A percentile compares a stretch with the other conserved stretches of the same genome.
Evolutionary conservation across 1,139 yeast genomes (phyloP).

Genomic region (Saccharomyces hybrid): DNA sequence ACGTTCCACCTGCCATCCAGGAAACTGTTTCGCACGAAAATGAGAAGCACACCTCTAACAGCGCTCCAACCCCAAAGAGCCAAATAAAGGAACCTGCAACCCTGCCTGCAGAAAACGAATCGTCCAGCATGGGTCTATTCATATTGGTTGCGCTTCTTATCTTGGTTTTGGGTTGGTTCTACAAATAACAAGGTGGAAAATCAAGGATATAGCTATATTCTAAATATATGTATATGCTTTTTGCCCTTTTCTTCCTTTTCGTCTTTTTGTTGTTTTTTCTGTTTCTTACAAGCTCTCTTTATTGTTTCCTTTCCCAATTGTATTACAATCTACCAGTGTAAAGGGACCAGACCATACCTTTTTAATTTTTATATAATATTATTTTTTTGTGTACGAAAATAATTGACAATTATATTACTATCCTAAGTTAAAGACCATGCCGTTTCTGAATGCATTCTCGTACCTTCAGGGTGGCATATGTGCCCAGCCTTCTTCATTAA

Average conservation of each 20-base stretch:
- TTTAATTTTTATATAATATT: neutral
- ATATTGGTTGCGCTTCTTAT: slow-evolving; percentile 49
- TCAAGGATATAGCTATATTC: slow-evolving; percentile 1
- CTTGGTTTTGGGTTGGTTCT: slow-evolving; percentile 54
- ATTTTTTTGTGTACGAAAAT: neutral
- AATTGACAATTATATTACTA: neutral
- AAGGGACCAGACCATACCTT: neutral
- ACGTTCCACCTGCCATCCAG: neutral
- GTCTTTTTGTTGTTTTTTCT: neutral
- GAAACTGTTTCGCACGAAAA: slow-evolving; percentile 7
- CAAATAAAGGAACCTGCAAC: slow-evolving; percentile 1
- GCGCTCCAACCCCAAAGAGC: slow-evolving; percentile 12
- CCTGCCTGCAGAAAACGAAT: slow-evolving; percentile 6
- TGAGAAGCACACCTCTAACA: slow-evolving; percentile 7
- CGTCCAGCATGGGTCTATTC: slow-evolving; percentile 32
- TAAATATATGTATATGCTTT: neutral
- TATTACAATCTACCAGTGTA: neutral
- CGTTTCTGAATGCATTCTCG: no score
- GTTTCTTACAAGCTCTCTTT: neutral
- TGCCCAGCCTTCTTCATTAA: no score
- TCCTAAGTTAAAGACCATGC: no score
- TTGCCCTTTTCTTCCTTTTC: neutral
- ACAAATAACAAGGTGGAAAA: slow-evolving; percentile 34
- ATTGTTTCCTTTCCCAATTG: neutral
- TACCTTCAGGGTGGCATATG: no score